Evolutionary conservation across 306 rosid species (phyloP), one percentile per base, ranked within the genome.

Genomic region (Malus fusca): DNA sequence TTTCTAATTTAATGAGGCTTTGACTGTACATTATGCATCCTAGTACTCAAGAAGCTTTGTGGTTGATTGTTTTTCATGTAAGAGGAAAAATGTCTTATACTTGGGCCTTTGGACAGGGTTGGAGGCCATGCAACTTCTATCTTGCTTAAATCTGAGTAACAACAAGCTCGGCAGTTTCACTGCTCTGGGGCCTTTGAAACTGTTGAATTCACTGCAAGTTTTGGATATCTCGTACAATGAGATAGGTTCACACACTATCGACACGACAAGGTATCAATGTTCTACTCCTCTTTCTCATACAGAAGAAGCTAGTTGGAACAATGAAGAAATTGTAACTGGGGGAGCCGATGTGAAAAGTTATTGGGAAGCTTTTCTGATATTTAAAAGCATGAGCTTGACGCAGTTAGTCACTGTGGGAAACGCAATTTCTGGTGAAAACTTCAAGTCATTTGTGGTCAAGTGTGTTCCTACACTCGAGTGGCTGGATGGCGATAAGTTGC

Each of bases 101-200:
- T 81, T 71, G 62, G 69, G 58, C 69, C 48, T 81, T 77, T 81
- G 82, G 71, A 87, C 86, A 95, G 99, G 98, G 51, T 77, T 95
- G 91, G 97, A 92, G 85, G 91, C 92, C 59, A 76, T 95, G 96
- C 98, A 90, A 80, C 97, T 92, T 79, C 90, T 92, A 18, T 85
- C 91, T 78, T 75, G 85, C 88, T 85, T 90, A 79, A 95, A 90
- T 82, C 81, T 92, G 85, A 84, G 96, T 78, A 80, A 88, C 86
- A 96, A 96, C 76, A 90, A 87, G 73, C 69, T 96, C 17, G 30
- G 87, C 42, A 89, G 87, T 85, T 82, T 96, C 76, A 89, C 93
- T 76, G 83, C 97, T 42, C 70, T 96, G 82, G 93, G 68, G 60
- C 92, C 97, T 65, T 84, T 92, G 67, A 89, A 87, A 89, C 76